Conservation (phyloP, 345 rosid species). For the Gossypium turneri region DNA sequence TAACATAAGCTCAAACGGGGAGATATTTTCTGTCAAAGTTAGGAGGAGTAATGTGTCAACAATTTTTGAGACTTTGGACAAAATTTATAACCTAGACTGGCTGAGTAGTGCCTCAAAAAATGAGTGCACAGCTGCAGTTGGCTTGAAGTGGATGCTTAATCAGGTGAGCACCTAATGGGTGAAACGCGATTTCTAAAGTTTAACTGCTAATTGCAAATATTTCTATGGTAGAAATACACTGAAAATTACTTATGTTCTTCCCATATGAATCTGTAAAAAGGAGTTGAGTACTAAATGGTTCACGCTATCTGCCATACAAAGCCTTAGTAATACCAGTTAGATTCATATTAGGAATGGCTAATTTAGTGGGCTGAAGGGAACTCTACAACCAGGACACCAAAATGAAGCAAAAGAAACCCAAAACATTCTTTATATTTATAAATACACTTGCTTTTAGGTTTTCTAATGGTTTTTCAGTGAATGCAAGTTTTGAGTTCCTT, state of each 20-base stretch:
- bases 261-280: background rate
- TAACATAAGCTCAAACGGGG: constrained; percentile 95
- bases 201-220: background rate
- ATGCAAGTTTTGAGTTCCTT: background rate
- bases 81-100: constrained; percentile 86
- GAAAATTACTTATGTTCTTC: background rate
- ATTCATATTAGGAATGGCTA: background rate
- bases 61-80: constrained; percentile 73
- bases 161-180: constrained; percentile 48
- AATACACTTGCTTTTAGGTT: background rate
- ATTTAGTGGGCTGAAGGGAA: background rate
- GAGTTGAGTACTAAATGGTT: background rate
- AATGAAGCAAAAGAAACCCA: background rate
- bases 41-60: constrained; percentile 76
- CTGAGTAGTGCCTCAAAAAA: constrained; percentile 92
- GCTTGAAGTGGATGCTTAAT: constrained; percentile 99
- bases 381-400: background rate
- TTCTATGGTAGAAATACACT: background rate
- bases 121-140: constrained; percentile 95
- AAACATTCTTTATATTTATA: background rate
- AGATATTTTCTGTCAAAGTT: constrained; percentile 87
- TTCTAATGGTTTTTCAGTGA: background rate
- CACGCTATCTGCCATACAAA: background rate
- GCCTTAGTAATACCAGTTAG: background rate
- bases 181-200: background rate